Conservation (phyloP, 768 basidiomycete species). For the Asterophora lycoperdoides region DNA sequence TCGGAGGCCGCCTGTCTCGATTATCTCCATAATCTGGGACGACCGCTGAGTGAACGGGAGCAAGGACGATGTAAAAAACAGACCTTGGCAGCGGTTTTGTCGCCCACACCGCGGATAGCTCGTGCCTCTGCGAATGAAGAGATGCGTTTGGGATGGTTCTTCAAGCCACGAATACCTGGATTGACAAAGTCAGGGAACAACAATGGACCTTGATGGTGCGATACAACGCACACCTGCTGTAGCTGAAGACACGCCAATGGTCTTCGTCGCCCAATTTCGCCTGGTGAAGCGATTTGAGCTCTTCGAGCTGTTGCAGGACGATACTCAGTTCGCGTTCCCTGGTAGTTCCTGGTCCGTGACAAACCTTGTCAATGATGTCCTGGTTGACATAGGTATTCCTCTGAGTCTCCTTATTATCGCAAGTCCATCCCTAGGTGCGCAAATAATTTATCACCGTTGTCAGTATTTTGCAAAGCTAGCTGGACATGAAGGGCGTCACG, state of each 20-base stretch:
- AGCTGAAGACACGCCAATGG: constrained; percentile 62
- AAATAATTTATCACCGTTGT: not conserved
- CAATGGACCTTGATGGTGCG: not conserved
- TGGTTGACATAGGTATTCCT: constrained; percentile 52
- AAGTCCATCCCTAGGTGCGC: constrained; percentile 54
- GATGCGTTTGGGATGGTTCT: constrained; percentile 55
- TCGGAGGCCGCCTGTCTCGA: too few relatives aligned
- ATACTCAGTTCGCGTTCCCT: not conserved
- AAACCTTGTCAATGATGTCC: constrained; percentile 69
- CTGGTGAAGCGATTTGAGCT: constrained; percentile 62
- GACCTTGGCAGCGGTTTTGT: constrained; percentile 74
- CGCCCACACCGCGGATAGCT: constrained; percentile 57
- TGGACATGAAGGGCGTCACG: constrained; percentile 1
- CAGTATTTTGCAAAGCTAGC: too few relatives aligned
- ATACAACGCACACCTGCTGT: constrained; percentile 54
- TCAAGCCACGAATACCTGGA: constrained; percentile 56
- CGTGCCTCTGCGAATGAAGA: constrained; percentile 54
- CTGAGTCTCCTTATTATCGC: constrained; percentile 46
- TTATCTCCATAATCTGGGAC: too few relatives aligned
- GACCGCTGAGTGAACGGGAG: too few relatives aligned
- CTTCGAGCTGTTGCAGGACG: constrained; percentile 46
- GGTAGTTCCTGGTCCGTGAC: not conserved
- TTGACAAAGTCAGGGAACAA: not conserved
- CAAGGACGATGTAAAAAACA: too few relatives aligned
- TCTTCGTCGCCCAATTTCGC: constrained; percentile 58